Conservation (phyloP, 495 filamentous ascomycete species). For the Penicillium parvum region DNA sequence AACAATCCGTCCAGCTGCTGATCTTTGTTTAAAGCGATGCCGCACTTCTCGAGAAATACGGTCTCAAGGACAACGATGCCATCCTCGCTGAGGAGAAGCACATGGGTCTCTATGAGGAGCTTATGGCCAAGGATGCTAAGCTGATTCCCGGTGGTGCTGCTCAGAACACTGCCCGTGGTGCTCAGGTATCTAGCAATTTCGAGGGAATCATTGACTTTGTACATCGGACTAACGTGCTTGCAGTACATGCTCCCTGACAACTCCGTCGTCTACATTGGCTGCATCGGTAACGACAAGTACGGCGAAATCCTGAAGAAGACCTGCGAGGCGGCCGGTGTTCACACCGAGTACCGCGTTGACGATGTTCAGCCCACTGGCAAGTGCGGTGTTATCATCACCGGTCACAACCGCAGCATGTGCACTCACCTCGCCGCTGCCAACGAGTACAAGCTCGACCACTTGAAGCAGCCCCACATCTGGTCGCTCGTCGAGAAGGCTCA, state of each 20-base stretch:
- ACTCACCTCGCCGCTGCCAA: constrained; percentile 96
- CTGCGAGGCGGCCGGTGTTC: constrained; percentile 74
- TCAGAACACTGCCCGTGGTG: constrained; percentile 96
- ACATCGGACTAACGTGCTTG: constrained; percentile 5
- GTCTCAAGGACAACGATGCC: constrained; percentile 90
- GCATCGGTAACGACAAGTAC: constrained; percentile 88
- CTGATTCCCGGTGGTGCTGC: constrained; percentile 95
- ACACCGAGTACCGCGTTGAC: constrained; percentile 90
- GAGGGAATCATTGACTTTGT: background rate
- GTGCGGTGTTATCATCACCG: constrained; percentile 95
- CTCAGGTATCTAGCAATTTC: constrained; percentile 51
- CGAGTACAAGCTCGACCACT: constrained; percentile 90
- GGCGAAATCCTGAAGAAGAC: constrained; percentile 78
- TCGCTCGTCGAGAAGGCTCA: constrained; percentile 79
- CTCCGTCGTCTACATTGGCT: constrained; percentile 87
- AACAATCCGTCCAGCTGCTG: constrained; percentile 2
- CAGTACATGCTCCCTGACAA: constrained; percentile 87
- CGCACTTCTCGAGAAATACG: constrained; percentile 84
- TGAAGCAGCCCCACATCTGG: constrained; percentile 90
- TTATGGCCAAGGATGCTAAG: constrained; percentile 82
- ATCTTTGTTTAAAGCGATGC: constrained; percentile 43
- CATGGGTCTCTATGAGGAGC: constrained; percentile 82
- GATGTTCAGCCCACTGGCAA: constrained; percentile 77
- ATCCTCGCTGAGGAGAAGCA: constrained; percentile 95
- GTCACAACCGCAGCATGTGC: constrained; percentile 86